Conservation (phyloP, 257 asterid species). For the Avicennia marina region DNA sequence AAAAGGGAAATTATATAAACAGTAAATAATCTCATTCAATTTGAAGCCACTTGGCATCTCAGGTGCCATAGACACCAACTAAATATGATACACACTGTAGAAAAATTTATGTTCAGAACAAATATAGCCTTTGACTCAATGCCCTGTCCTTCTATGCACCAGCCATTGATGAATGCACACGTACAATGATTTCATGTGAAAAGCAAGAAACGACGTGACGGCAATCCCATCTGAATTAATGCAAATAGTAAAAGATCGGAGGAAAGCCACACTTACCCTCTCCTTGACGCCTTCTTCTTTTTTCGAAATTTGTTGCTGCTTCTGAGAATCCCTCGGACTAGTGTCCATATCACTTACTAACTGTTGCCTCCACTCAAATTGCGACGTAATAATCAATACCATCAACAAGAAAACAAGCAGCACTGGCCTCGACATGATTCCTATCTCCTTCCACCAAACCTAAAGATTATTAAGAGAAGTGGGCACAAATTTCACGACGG, state of each 20-base stretch:
- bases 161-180: slow-evolving; percentile 6
- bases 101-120: neutral
- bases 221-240: neutral
- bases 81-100: too few species aligned
- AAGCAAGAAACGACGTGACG: neutral
- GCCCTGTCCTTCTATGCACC: slow-evolving; percentile 5
- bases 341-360: slow-evolving; percentile 54
- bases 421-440: slow-evolving; percentile 72
- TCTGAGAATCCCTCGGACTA: slow-evolving; percentile 50
- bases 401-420: slow-evolving; percentile 68
- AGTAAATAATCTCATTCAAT: too few species aligned
- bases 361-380: slow-evolving; percentile 88
- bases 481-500: slow-evolving; percentile 1
- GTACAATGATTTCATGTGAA: too few species aligned
- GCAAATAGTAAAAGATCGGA: neutral
- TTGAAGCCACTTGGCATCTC: neutral
- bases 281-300: slow-evolving; percentile 73
- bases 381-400: slow-evolving; percentile 66
- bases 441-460: slow-evolving; percentile 39
- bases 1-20: too few species aligned
- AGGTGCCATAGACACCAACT: neutral
- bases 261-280: slow-evolving; percentile 44
- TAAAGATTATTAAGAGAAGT: slow-evolving; percentile 9
- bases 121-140: neutral
- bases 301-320: slow-evolving; percentile 56